Conservation (phyloP, 2,329 filamentous ascomycete genomes). For the Orbilia quercus region DNA sequence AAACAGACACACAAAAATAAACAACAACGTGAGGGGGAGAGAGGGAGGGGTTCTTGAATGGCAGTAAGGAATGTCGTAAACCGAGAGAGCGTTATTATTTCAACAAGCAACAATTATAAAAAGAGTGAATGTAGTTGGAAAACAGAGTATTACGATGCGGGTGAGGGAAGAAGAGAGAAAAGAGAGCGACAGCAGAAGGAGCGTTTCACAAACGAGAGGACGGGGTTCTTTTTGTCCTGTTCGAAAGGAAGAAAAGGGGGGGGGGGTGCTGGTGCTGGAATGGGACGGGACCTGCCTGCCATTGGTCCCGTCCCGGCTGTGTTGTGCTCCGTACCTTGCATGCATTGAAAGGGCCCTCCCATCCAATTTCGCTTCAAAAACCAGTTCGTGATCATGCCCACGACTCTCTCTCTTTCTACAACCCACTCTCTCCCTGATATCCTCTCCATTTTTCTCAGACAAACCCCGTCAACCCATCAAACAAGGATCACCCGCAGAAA, state of each 20-base stretch:
- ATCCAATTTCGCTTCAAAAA: constrained; percentile 50
- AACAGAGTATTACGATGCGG: constrained; percentile 23
- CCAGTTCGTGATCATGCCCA: too few species aligned
- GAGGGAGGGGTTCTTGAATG: constrained; percentile 2
- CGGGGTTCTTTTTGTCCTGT: constrained; percentile 48
- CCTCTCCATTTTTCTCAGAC: too few species aligned
- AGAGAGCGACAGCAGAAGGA: constrained; percentile 43
- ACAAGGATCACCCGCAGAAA: not conserved
- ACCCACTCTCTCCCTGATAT: too few species aligned
- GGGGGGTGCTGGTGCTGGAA: too few species aligned
- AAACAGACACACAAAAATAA: too few species aligned
- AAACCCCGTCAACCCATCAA: not conserved
- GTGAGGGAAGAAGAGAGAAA: constrained; percentile 16
- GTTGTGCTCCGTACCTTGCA: constrained; percentile 54
- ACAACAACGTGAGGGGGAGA: too few species aligned
- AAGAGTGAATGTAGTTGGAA: constrained; percentile 49
- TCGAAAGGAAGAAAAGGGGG: not conserved
- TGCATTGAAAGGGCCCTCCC: constrained; percentile 37
- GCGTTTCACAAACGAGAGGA: constrained; percentile 34
- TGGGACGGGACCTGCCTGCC: constrained; percentile 20
- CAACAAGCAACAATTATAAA: constrained; percentile 16
- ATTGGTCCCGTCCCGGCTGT: constrained; percentile 30
- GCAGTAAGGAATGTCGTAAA: constrained; percentile 26
- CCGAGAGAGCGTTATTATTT: constrained; percentile 6
- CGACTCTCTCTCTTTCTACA: too few species aligned